Percentiles rank a stretch among this genome's conserved stretches.
Conservation (phyloP, 441 rosid genomes). For the Viola pubescens region DNA sequence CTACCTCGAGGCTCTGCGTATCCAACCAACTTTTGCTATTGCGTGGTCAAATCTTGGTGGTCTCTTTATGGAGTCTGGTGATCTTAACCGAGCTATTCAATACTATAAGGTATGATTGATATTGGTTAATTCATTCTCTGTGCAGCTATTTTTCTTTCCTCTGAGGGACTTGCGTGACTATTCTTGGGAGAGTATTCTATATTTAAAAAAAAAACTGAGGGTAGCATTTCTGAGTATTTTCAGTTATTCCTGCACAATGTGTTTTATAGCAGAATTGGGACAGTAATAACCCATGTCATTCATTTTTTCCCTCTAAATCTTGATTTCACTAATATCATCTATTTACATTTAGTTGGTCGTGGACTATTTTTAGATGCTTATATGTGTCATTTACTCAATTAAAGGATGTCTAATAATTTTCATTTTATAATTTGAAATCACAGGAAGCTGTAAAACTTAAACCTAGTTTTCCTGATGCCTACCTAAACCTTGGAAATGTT, state of each 20-base stretch:
- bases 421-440: not conserved
- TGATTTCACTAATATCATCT: too few species aligned
- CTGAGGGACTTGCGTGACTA: too few species aligned
- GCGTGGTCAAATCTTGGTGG: conserved; percentile 99
- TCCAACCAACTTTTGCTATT: conserved; percentile 93
- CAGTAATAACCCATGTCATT: not conserved
- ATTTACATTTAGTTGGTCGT: not conserved
- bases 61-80: conserved; percentile 97
- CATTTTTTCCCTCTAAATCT: not conserved
- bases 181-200: too few species aligned
- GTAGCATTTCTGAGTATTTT: too few species aligned
- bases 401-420: not conserved
- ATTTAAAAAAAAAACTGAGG: too few species aligned
- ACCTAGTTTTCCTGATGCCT: conserved; percentile 93
- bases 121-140: not conserved
- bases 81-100: conserved; percentile 86
- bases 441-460: conserved; percentile 97
- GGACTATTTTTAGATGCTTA: not conserved
- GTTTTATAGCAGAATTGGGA: too few species aligned
- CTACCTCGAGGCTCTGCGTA: conserved; percentile 88
- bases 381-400: not conserved
- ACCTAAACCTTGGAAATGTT: conserved; percentile 91
- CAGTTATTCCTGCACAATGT: too few species aligned
- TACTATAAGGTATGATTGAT: conserved; percentile 72
- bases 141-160: too few species aligned